Conservation (phyloP, 805 yeast genomes). For the Ogataea nakhonphanomensis region DNA sequence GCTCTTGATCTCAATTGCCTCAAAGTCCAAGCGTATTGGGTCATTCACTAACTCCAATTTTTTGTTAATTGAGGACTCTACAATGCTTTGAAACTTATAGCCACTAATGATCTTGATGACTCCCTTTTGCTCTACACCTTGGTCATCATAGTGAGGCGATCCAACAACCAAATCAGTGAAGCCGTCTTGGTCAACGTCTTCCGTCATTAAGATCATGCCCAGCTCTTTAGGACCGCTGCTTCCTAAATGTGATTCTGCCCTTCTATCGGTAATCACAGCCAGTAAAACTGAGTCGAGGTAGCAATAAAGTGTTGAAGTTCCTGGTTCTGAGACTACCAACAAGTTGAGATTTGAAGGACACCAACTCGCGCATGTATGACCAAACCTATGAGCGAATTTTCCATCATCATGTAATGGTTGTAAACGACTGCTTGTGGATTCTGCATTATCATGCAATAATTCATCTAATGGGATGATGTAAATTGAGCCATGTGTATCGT, state of each 20-base stretch:
- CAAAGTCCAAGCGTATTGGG: conserved; percentile 6
- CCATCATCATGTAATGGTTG: neutral
- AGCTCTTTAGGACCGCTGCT: conserved; percentile 40
- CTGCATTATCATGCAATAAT: conserved; percentile 12
- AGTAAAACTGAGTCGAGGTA: conserved; percentile 22
- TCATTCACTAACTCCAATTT: neutral
- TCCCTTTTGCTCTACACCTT: conserved; percentile 34
- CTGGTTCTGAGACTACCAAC: conserved; percentile 51
- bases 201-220: conserved; percentile 30
- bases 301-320: conserved; percentile 41
- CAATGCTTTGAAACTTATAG: conserved; percentile 1
- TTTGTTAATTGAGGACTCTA: neutral
- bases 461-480: conserved; percentile 41
- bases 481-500: conserved; percentile 41
- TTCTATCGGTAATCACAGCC: conserved; percentile 20
- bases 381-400: conserved; percentile 39
- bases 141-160: conserved; percentile 35
- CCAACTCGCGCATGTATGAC: conserved; percentile 36
- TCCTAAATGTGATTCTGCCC: conserved; percentile 35
- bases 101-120: conserved; percentile 34
- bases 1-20: conserved; percentile 8
- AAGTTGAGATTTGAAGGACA: conserved; percentile 30
- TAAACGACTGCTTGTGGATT: neutral
- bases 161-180: conserved; percentile 42
- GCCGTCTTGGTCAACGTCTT: conserved; percentile 37